Base-by-base conservation (phyloP, 1,284 basidiomycete species). In the Xanthoconium separans region DNA sequence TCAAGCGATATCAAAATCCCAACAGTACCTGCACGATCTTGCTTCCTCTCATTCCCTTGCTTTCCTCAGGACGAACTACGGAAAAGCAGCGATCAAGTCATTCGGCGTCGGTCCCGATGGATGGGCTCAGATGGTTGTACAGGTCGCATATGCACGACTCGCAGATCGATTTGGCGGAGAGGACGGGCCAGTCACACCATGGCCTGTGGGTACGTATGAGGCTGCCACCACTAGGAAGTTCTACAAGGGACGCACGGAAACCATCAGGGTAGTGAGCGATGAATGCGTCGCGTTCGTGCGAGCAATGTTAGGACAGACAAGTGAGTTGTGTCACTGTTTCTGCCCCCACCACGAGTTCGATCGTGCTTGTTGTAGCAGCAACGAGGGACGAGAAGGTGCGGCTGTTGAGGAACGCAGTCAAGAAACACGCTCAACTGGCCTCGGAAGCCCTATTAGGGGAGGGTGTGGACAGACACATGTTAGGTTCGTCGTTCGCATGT, bases 41-140 rank as follows among this genome's bases (percentile, higher is more conserved):
- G 79, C 87, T 51, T 76, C 80, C 37, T 78, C 80, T 24, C 93
- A 95, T 65, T 78, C 79, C 48, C 75, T 96, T 56, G 73, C 77
- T 29, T 85, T 87, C 68, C 69, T 84, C 57, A 77, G 82, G 52
- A 94, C 91, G 13, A 70, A 76, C 4, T 96, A 95, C 64, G 94
- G 94, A 22, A 95, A 95, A 73, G 81, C 81, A 34, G 83, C 84
- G n/a, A 90, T 96, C 75, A 96, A 96, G 77, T 74, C 78, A 49
- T 92, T 90, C 65, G 86, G 89, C 45, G 84, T 90, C 24, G 89
- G 89, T 20, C 93, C 93, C 2, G 94, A 96, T 66, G 89, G 89
- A n/a, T 96, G 93, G 92, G 84, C 89, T 30, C 94, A 96, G 75
- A 87, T 95, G 83, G 74, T 90, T 60, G 79, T 95, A 55, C 93